Conservation (phyloP, 2,329 filamentous ascomycete species). For the Claviceps digitariae region DNA sequence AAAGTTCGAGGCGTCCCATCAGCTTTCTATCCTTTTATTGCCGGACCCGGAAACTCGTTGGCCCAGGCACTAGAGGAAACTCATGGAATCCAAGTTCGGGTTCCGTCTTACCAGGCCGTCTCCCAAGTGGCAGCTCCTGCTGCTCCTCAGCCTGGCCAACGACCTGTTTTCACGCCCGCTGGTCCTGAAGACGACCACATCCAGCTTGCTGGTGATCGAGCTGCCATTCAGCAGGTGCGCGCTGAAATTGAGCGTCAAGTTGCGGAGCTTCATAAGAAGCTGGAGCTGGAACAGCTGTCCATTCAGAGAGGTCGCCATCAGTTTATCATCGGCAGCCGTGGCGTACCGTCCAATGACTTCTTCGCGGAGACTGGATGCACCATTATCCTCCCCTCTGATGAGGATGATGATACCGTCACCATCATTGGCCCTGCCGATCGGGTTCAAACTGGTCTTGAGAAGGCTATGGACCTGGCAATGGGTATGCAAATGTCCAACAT, state of each 20-base stretch:
- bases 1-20: conserved; percentile 74
- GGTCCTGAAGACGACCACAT: conserved; percentile 61
- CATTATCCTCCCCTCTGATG: conserved; percentile 64
- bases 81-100: conserved; percentile 65
- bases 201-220: conserved; percentile 71
- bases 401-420: conserved; percentile 72
- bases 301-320: conserved; percentile 84
- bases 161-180: conserved; percentile 57
- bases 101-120: conserved; percentile 72
- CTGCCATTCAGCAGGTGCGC: conserved; percentile 65
- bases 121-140: conserved; percentile 55
- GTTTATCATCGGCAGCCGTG: conserved; percentile 82
- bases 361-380: conserved; percentile 82
- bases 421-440: conserved; percentile 67
- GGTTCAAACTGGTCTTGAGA: conserved; percentile 63
- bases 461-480: conserved; percentile 76
- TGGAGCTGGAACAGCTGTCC: conserved; percentile 64
- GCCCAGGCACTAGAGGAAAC: conserved; percentile 60
- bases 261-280: conserved; percentile 58
- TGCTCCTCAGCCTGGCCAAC: conserved; percentile 46
- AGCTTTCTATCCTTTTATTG: conserved; percentile 92
- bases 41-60: conserved; percentile 59
- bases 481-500: conserved; percentile 75
- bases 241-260: conserved; percentile 69
- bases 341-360: conserved; percentile 71